Evolutionary conservation across 345 rosid species (phyloP), one percentile per base, ranked within the genome.

Genomic region (Lumnitzera littorea): DNA sequence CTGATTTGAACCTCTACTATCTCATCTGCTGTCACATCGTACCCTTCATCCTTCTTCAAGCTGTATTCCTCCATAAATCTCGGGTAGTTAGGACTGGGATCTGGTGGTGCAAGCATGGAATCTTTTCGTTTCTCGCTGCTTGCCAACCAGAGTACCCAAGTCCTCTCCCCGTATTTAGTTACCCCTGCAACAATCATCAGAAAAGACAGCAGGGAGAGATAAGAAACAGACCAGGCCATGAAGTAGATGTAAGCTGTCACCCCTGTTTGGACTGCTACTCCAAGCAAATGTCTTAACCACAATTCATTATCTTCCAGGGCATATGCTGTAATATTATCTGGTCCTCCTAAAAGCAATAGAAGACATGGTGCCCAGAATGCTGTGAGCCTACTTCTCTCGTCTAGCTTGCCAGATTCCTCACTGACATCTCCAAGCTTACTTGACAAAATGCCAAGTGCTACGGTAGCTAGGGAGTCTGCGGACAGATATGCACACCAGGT

Each of bases 91-190:
- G 64, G 67, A 43, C 80, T 70, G 5, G 72, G 70, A 43, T 69
- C 62, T 3, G 79, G 71, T 0, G 59, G 16, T 5, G 52, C 1
- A 0, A 74, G 71, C 72, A 76, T 59, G 16, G 78, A 51, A 0
- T 71, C 66, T 46, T 61, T 56, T 27, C 79, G 68, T 53, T 70
- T 65, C 20, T 76, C 67, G 12, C 47, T 66, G 58, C 81, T 82
- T 15, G 84, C 79, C 13, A 72, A 69, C 70, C 80, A 67, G 12
- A 77, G 84, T 0, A 75, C 75, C 65, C 70, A 66, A 17, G 65
- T 77, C 61, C 84, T 74, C 67, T 81, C 84, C 0, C 62, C 75
- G 27, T 72, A 81, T 68, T 79, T 81, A 60, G 73, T 61, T 23
- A 72, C 48, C 27, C 85, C 94, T 0, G 56, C 70, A 0, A 66